Evolutionary conservation across 331 rosid species (phyloP), one percentile per base, ranked within the genome.

Genomic region (Erythrophleum ivorense): DNA sequence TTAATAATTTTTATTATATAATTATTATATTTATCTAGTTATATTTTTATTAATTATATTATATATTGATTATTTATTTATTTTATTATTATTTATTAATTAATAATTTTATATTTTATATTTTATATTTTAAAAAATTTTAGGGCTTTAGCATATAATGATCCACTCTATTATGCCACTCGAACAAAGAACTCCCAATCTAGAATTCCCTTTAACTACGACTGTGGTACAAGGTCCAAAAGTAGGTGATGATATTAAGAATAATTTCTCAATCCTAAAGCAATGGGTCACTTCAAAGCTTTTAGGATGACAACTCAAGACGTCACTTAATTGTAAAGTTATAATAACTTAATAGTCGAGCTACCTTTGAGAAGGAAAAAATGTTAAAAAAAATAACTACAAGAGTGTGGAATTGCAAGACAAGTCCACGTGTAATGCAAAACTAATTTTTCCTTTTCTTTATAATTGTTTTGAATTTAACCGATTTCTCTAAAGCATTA

Each of bases 121-220:
- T 24, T 24, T 24, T 24, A 24, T 24, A 24, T 24, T 24, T 24
- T 24, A 24, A 24, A 24, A 24, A 24, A 24, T 24, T 24, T 24
- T 24, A 24, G 29, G 29, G 29, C 29, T 24, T 24, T 24, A 24
- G 29, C 73, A 57, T 12, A 43, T 46, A 3, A 12, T 53, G 19
- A 34, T 34, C 60, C 34, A 62, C 71, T 67, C 52, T 13, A 79
- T 54, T 43, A 63, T 60, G 63, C 24, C 79, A 85, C 50, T n/a
- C 21, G 8, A 60, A 75, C 71, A 60, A 58, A 36, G 53, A 68
- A 52, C 50, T 53, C 71, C 45, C 73, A 68, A 15, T 78, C 65
- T 7, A 9, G 16, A 55, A 21, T 59, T 65, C 65, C n/a, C 45
- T 29, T 46, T 34, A 38, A 45, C 53, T 41, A 62, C 52, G 82